These are phyloP conservation scores for Silene uniflora DNA, from an alignment of 148 eudicot genomes.

Conservation along the genomic window DNA sequence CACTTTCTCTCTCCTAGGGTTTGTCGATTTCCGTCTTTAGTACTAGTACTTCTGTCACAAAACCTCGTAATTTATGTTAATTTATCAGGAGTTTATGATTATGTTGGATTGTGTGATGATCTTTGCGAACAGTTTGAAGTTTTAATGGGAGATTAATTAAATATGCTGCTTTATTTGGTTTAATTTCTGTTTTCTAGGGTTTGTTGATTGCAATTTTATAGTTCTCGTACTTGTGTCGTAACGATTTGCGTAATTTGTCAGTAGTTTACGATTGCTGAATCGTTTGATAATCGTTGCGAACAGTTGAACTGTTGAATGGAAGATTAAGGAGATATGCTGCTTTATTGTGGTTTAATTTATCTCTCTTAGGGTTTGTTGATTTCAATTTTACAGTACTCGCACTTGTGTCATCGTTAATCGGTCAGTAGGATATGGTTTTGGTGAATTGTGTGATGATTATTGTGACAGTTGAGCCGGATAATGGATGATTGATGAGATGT, in stretches of 20 bases:
- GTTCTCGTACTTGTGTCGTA: background rate
- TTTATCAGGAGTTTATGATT: too few species aligned
- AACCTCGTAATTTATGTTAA: too few species aligned
- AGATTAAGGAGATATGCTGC: too few species aligned
- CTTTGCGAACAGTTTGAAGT: too few species aligned
- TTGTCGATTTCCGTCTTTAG: background rate
- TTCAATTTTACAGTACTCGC: background rate
- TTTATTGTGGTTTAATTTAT: background rate
- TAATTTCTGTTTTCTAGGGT: background rate
- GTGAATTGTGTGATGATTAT: background rate
- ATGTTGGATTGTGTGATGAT: too few species aligned
- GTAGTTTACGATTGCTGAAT: background rate
- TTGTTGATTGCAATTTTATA: background rate
- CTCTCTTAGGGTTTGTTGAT: background rate
- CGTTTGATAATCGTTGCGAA: too few species aligned
- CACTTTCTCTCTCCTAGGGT: constrained; percentile 25
- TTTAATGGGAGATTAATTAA: too few species aligned
- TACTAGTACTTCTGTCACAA: too few species aligned
- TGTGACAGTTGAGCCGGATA: background rate
- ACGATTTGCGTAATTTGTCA: background rate
- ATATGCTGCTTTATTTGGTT: too few species aligned
- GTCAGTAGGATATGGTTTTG: background rate
- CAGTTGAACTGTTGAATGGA: too few species aligned
- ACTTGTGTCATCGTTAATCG: background rate
- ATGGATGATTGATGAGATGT: background rate